These are phyloP conservation scores for Begonia fuchsioides DNA, from an alignment of 306 rosid species.

Conservation along the genomic window DNA sequence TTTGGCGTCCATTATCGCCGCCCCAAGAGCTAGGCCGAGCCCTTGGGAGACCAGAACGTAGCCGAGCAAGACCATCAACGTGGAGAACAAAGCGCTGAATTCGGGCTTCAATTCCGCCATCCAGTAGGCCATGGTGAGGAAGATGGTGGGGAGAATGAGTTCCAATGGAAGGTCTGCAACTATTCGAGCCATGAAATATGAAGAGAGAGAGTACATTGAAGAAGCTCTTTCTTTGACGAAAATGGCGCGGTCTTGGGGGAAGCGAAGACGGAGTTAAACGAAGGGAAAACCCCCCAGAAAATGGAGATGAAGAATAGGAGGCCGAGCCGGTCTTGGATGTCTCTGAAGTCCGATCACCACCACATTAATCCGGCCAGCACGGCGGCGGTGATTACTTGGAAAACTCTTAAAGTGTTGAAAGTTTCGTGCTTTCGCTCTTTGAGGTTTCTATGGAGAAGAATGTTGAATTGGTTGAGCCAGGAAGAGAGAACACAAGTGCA, in stretches of 20 bases:
- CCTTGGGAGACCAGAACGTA: too few species aligned
- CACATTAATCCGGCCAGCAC: constrained; percentile 73
- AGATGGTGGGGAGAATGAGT: constrained; percentile 71
- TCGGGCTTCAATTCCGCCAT: constrained; percentile 70
- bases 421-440: constrained; percentile 79
- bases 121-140: constrained; percentile 54
- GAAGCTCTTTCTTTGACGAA: constrained; percentile 68
- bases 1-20: too few species aligned
- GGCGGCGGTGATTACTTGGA: constrained; percentile 61
- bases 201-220: constrained; percentile 69
- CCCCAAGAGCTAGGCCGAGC: too few species aligned
- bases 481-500: constrained; percentile 16
- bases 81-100: constrained; percentile 36
- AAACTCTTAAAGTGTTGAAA: constrained; percentile 55
- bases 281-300: constrained; percentile 90
- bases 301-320: constrained; percentile 84
- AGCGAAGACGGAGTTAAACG: constrained; percentile 68
- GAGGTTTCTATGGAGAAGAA: constrained; percentile 71
- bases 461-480: constrained; percentile 62
- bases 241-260: constrained; percentile 83
- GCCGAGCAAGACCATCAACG: too few species aligned
- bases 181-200: constrained; percentile 66
- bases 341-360: constrained; percentile 66
- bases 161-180: constrained; percentile 87
- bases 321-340: constrained; percentile 78